These are phyloP conservation scores for Solanum virginianum DNA, from an alignment of 257 asterid genomes.

Conservation along the genomic window DNA sequence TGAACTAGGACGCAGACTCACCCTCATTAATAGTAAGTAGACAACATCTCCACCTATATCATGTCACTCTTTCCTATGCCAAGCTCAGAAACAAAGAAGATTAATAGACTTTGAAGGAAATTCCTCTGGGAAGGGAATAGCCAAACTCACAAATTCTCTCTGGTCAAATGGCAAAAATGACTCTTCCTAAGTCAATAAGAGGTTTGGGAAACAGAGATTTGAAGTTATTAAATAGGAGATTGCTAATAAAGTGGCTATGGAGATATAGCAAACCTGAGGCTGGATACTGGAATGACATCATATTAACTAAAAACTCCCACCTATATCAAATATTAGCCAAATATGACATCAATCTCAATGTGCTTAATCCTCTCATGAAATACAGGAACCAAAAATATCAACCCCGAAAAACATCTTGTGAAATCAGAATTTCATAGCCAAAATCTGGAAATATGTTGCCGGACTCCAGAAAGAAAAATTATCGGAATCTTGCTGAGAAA, in stretches of 20 bases:
- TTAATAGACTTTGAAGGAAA: not conserved
- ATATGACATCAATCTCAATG: too few species aligned
- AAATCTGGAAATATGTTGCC: not conserved
- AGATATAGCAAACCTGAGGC: not conserved
- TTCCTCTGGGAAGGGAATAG: not conserved
- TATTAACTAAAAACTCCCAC: not conserved
- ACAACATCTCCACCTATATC: not conserved
- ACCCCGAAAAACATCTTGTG: not conserved
- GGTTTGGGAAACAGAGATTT: not conserved
- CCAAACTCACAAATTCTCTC: not conserved
- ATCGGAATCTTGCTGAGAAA: not conserved
- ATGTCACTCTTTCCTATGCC: not conserved
- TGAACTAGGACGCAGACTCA: not conserved
- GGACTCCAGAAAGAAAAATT: not conserved
- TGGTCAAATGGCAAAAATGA: not conserved
- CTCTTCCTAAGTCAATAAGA: not conserved
- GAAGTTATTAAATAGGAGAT: not conserved
- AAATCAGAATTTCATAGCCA: not conserved
- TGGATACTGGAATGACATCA: not conserved
- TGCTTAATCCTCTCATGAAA: too few species aligned
- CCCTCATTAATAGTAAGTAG: not conserved
- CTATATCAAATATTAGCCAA: too few species aligned
- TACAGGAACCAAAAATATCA: not conserved
- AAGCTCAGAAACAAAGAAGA: not conserved
- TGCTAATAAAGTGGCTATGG: not conserved